Evolutionary conservation across 495 filamentous ascomycete species (phyloP), one percentile per base, ranked within the genome.

Genomic region (Amniculicola lignicola): DNA sequence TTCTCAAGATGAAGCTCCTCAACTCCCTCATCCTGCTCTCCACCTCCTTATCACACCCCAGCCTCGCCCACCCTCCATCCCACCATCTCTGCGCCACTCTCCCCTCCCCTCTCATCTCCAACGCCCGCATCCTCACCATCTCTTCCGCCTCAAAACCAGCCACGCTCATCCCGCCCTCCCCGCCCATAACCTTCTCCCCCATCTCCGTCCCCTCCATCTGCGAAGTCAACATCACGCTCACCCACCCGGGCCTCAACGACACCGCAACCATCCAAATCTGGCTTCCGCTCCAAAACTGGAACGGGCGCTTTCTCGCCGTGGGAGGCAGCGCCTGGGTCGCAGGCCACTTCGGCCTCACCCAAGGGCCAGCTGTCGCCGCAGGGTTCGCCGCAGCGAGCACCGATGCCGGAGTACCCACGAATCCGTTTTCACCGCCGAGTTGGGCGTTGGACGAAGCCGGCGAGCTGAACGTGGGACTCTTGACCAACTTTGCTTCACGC

Each of bases 401-500:
- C 4, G 37, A 53, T 27, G 38, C n/a, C 19, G 37, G 37, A 1
- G 4, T 42, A 21, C 7, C 6, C 4, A 6, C 37, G 7, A 19
- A 42, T 31, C 21, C 16, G 2, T 7, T 10, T 7, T 12, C 37
- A 2, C 22, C 24, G 16, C 37, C 2, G 9, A 14, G 2, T 5
- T 33, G 39, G 25, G 10, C 12, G 2, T 28, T 70, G 2, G 1
- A 18, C 10, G 63, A 56, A 22, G 54, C 59, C 12, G 70, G 68
- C 12, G 64, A 68, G 22, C 44, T 70, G 25, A 57, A 72, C 25
- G 24, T 42, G 12, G 12, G n/a, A 9, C 27, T 66, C 11, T 36
- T 71, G 12, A 33, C 55, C 18, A 48, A 48, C 33, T 47, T 56
- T 41, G 41, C 9, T 2, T 39, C 41, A 11, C 18, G 18, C 2